Conservation (phyloP, 129 eudicot species). For the Escallonia herrerae region DNA sequence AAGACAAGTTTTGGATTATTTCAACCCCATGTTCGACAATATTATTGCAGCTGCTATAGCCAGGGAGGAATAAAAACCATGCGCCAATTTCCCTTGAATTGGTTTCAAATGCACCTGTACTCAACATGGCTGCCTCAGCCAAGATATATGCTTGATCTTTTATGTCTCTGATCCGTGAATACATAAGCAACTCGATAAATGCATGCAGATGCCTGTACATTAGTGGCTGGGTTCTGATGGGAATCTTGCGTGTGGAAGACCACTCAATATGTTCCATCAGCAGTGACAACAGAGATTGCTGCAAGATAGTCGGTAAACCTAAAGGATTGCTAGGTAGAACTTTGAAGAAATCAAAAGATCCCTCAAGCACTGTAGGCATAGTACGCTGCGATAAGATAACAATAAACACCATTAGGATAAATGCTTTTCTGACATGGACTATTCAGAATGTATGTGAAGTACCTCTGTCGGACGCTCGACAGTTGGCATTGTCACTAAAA, state of each 20-base stretch:
- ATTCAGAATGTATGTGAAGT: too few species aligned
- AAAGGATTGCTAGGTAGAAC: conserved; percentile 55
- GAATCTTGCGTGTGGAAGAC: conserved; percentile 33
- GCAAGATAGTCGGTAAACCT: conserved; percentile 59
- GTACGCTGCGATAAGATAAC: conserved; percentile 50
- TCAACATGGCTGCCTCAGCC: conserved; percentile 77
- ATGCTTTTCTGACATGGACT: too few species aligned
- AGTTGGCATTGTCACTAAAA: too few species aligned
- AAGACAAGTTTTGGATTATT: conserved; percentile 43
- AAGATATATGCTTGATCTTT: conserved; percentile 72
- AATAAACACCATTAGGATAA: conserved; percentile 10
- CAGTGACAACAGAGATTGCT: conserved; percentile 66
- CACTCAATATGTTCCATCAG: conserved; percentile 59
- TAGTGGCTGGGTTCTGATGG: conserved; percentile 35
- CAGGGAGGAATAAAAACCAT: conserved; percentile 86
- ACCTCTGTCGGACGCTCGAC: too few species aligned
- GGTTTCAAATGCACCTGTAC: conserved; percentile 92
- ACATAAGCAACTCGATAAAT: conserved; percentile 48
- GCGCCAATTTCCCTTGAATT: conserved; percentile 56
- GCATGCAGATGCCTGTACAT: conserved; percentile 67
- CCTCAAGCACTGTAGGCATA: conserved; percentile 55
- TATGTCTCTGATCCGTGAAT: conserved; percentile 50
- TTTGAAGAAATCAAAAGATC: conserved; percentile 75
- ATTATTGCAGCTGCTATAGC: conserved; percentile 27
- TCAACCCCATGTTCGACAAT: conserved; percentile 17